Conservation (phyloP, 768 basidiomycete species). For the Suillus occidentalis region DNA sequence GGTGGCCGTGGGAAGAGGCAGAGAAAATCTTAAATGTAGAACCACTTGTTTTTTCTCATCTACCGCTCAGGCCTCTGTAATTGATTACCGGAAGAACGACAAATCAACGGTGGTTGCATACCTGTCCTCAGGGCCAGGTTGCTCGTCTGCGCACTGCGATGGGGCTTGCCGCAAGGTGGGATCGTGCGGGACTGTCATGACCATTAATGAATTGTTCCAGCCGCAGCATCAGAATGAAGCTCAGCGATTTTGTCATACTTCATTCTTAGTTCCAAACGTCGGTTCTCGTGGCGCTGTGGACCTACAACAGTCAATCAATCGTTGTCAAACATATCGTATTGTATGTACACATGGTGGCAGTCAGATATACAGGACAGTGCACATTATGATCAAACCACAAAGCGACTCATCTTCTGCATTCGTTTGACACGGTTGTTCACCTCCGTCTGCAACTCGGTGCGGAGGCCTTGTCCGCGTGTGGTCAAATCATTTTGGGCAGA, state of each 20-base stretch:
- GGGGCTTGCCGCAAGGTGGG: not conserved
- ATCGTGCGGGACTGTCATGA: not conserved
- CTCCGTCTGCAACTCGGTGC: slow-evolving; percentile 56
- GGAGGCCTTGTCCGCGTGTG: slow-evolving; percentile 37
- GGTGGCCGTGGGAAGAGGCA: slow-evolving; percentile 36
- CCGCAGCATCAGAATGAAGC: not conserved
- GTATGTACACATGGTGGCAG: slow-evolving; percentile 5
- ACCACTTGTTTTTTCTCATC: not conserved
- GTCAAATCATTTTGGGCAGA: slow-evolving; percentile 52
- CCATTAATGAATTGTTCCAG: not conserved
- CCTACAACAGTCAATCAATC: not conserved
- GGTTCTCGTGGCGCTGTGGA: not conserved
- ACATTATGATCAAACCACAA: slow-evolving; percentile 9
- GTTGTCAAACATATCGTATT: not conserved
- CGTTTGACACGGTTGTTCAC: slow-evolving; percentile 64
- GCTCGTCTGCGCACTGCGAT: not conserved
- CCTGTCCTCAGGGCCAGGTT: not conserved
- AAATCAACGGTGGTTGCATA: not conserved
- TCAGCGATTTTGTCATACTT: not conserved
- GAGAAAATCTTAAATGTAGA: slow-evolving; percentile 14
- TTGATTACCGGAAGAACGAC: not conserved
- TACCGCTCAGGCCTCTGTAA: too few species aligned
- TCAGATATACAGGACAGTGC: not conserved
- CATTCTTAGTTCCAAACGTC: not conserved
- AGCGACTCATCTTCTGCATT: slow-evolving; percentile 62